Conservation (phyloP, 1,139 yeast genomes). For the Saccharomyces hybrid region DNA sequence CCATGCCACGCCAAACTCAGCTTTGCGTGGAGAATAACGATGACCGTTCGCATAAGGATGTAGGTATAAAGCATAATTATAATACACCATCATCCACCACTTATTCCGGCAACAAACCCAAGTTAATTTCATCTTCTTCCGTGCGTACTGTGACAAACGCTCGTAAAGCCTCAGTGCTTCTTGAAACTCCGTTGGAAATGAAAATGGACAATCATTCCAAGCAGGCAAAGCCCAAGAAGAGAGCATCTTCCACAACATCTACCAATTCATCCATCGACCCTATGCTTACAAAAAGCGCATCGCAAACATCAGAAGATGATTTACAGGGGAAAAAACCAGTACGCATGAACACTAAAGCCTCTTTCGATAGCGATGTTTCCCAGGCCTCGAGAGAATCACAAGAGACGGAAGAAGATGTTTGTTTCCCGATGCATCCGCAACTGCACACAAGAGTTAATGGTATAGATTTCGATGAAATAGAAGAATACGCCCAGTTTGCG, state of each 20-base stretch:
- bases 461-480: conserved; percentile 71
- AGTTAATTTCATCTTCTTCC: neutral
- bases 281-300: conserved; percentile 6
- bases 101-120: neutral
- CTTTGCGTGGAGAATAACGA: neutral
- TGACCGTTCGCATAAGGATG: neutral
- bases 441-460: conserved; percentile 54
- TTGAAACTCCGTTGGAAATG: neutral
- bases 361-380: conserved; percentile 58
- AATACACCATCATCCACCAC: neutral
- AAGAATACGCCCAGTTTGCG: conserved; percentile 56
- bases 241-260: conserved; percentile 7
- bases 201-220: neutral
- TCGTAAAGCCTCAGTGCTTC: neutral
- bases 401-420: conserved; percentile 94
- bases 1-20: conserved; percentile 11
- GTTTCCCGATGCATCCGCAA: conserved; percentile 84
- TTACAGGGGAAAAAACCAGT: conserved; percentile 5
- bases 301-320: conserved; percentile 5
- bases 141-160: neutral
- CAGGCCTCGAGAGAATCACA: conserved; percentile 67
- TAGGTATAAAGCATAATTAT: neutral
- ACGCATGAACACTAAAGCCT: conserved; percentile 27
- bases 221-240: conserved; percentile 4
- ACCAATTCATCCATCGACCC: conserved; percentile 1